Percentiles rank a stretch among this genome's conserved stretches.
phyloP scores from a whole-genome alignment of 2,329 filamentous ascomycete species.

The Bisporella sp. region DNA sequence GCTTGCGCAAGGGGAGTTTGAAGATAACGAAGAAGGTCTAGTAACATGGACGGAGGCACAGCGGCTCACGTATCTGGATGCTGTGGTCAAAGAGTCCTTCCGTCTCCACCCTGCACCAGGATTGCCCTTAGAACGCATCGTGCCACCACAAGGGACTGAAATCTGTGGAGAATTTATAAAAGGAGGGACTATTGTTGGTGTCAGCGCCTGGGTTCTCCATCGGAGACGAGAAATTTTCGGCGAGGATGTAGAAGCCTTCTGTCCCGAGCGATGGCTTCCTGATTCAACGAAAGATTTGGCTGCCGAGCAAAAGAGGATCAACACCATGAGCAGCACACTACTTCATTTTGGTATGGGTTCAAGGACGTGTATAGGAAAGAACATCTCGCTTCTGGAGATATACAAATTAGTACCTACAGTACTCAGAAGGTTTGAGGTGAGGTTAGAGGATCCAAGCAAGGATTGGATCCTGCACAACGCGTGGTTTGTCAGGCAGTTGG shows the following conservation, averaged over 20 bases:
- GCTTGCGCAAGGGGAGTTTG: slow-evolving; percentile 51
- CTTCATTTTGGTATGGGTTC: slow-evolving; percentile 68
- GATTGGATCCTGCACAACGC: slow-evolving; percentile 55
- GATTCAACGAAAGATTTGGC: slow-evolving; percentile 32
- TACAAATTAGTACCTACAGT: slow-evolving; percentile 56
- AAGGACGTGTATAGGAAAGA: slow-evolving; percentile 64
- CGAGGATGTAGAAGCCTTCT: slow-evolving; percentile 54
- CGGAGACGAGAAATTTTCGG: slow-evolving; percentile 62
- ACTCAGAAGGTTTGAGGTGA: slow-evolving; percentile 56
- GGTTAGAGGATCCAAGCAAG: slow-evolving; percentile 44
- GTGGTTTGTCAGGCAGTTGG: slow-evolving; percentile 56
- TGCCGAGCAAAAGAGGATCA: slow-evolving; percentile 45
- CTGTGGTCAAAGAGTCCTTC: slow-evolving; percentile 72
- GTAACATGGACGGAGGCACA: slow-evolving; percentile 66
- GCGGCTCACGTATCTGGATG: slow-evolving; percentile 68
- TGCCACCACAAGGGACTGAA: slow-evolving; percentile 55
- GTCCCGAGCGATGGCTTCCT: slow-evolving; percentile 61
- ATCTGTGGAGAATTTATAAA: slow-evolving; percentile 56
- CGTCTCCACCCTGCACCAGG: slow-evolving; percentile 69
- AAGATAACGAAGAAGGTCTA: slow-evolving; percentile 46
- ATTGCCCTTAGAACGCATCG: slow-evolving; percentile 65
- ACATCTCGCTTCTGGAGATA: slow-evolving; percentile 55
- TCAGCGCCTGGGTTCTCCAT: slow-evolving; percentile 70
- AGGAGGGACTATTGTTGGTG: slow-evolving; percentile 68
- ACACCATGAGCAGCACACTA: slow-evolving; percentile 64